Percentiles rank a stretch among this genome's conserved stretches.
Evolutionary conservation across 1,139 yeast genomes (phyloP).

Genomic region (Candida tetrigidarum): DNA sequence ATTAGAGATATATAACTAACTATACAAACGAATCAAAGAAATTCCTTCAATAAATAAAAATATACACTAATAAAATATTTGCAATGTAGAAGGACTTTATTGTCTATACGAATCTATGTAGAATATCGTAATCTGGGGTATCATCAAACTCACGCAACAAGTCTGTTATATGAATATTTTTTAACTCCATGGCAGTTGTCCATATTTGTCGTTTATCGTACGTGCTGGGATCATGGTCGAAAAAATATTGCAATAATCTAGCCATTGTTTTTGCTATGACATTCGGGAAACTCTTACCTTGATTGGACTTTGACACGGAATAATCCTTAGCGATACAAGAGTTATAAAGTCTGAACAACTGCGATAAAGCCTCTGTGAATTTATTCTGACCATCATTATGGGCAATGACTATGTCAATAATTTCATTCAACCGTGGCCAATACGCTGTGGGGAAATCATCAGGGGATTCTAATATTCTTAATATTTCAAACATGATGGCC

Average conservation of each 20-base stretch:
- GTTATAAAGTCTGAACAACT: conserved; percentile 13
- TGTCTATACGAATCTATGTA: conserved; percentile 11
- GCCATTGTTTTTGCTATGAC: conserved; percentile 5
- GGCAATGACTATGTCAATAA: conserved; percentile 1
- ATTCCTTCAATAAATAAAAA: background rate
- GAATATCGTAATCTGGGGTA: conserved; percentile 14
- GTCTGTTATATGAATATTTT: conserved; percentile 12
- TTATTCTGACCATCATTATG: background rate
- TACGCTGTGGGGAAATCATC: background rate
- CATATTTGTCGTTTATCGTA: conserved; percentile 13
- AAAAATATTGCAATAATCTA: conserved; percentile 8
- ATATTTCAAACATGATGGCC: background rate
- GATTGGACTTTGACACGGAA: background rate
- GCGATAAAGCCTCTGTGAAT: conserved; percentile 10
- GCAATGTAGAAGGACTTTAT: background rate
- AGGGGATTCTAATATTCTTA: background rate
- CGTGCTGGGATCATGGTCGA: conserved; percentile 6
- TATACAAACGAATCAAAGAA: background rate
- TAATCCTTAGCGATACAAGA: conserved; percentile 8
- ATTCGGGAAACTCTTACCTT: background rate
- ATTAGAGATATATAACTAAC: conserved; percentile 12
- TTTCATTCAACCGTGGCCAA: background rate
- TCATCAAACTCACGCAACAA: conserved; percentile 11
- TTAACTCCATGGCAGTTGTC: conserved; percentile 13
- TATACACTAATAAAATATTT: background rate